Percentiles rank a stretch among this genome's conserved stretches.
phyloP scores from a whole-genome alignment of 2,329 filamentous ascomycete species.

The Epichloe baconii region DNA sequence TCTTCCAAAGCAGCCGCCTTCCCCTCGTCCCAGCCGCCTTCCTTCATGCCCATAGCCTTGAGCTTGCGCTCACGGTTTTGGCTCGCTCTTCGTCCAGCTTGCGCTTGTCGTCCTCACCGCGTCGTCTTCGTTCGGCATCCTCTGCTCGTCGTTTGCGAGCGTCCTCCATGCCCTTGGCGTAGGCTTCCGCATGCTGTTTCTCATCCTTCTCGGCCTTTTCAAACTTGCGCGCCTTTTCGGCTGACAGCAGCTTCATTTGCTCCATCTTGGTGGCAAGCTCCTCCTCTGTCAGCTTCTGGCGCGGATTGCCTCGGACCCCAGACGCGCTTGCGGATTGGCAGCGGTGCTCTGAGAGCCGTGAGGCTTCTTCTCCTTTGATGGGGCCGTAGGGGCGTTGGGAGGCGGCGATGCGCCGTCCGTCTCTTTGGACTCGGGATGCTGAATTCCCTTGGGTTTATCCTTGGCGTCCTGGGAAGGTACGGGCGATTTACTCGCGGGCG shows the following conservation, averaged over 20 bases:
- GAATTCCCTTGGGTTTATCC: background rate
- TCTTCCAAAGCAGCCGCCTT: conserved; percentile 33
- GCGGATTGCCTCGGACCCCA: conserved; percentile 43
- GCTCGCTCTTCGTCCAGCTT: conserved; percentile 46
- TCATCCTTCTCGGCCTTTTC: conserved; percentile 45
- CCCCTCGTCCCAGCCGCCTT: conserved; percentile 46
- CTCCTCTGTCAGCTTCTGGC: conserved; percentile 44
- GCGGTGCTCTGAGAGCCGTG: conserved; percentile 16
- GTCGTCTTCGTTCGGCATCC: conserved; percentile 37
- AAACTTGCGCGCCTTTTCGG: conserved; percentile 45
- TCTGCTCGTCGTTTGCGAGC: conserved; percentile 36
- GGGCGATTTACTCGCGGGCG: conserved; percentile 1
- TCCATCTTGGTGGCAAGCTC: conserved; percentile 48
- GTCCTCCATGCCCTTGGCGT: conserved; percentile 43
- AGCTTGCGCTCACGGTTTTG: conserved; percentile 48
- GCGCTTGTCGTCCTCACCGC: conserved; percentile 38
- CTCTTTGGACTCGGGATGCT: background rate
- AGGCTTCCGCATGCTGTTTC: conserved; percentile 39
- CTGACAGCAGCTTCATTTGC: conserved; percentile 43
- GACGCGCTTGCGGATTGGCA: conserved; percentile 27
- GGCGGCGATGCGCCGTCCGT: conserved; percentile 12
- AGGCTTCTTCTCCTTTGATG: conserved; percentile 10
- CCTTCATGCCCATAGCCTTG: conserved; percentile 40
- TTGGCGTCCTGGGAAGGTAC: background rate
- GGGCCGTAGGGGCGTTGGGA: conserved; percentile 18